phyloP scores from a whole-genome alignment of 352 stramenopile species.

The Phytophthora citricola region DNA sequence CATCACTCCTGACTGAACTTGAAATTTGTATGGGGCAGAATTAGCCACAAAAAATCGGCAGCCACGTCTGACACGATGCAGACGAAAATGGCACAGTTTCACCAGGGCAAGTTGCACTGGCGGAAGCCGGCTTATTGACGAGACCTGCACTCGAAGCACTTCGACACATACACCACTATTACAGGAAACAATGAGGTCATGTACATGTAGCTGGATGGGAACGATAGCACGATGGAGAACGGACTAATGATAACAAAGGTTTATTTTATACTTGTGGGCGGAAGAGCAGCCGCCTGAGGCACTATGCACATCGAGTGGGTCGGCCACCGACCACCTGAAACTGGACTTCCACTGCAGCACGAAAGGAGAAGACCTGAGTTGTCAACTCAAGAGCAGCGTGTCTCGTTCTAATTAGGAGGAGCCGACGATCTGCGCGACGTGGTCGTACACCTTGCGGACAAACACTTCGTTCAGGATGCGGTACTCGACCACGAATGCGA shows the following conservation, averaged over 20 bases:
- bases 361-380: neutral
- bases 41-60: conserved; percentile 6
- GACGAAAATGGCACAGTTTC: neutral
- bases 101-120: too few relatives aligned
- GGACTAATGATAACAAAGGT: conserved; percentile 28
- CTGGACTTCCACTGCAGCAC: conserved; percentile 1
- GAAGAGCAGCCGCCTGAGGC: conserved; percentile 14
- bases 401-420: conserved; percentile 20
- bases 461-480: conserved; percentile 64
- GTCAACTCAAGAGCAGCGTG: neutral
- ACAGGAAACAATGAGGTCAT: neutral
- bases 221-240: neutral
- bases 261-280: conserved; percentile 36
- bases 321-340: neutral
- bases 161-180: neutral
- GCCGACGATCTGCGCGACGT: conserved; percentile 54
- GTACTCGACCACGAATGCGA: conserved; percentile 72
- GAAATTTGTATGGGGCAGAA: conserved; percentile 20
- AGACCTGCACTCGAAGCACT: conserved; percentile 1
- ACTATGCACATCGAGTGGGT: neutral
- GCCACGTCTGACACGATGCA: neutral
- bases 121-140: conserved; percentile 1
- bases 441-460: conserved; percentile 61
- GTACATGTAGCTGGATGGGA: neutral
- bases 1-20: conserved; percentile 25